phyloP scores from a whole-genome alignment of 140 eudicot species.

The Oenanthe javanica region DNA sequence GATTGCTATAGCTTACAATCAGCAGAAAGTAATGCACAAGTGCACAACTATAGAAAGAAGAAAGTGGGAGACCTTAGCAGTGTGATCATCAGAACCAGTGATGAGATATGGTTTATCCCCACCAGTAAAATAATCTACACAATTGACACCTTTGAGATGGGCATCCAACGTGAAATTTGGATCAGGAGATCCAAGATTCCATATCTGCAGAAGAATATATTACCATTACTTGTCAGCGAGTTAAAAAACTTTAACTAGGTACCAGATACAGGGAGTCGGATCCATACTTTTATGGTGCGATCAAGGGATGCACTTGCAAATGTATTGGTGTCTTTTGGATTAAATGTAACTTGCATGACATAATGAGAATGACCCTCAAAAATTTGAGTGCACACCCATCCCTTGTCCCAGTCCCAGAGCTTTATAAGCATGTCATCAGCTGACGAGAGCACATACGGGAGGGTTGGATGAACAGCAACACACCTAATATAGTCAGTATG shows the following conservation, averaged over 20 bases:
- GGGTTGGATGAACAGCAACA: conserved; percentile 96
- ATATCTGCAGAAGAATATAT: conserved; percentile 36
- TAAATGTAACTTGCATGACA: conserved; percentile 80
- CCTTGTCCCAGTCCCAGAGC: conserved; percentile 95
- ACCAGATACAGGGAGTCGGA: conserved; percentile 11
- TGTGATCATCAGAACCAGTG: conserved; percentile 91
- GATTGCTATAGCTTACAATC: not conserved
- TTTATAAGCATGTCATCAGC: conserved; percentile 88
- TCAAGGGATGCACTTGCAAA: conserved; percentile 94
- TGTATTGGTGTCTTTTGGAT: conserved; percentile 75
- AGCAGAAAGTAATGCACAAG: not conserved
- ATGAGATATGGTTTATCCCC: conserved; percentile 74
- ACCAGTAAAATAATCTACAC: conserved; percentile 81
- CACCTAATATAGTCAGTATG: conserved; percentile 89
- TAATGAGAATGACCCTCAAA: conserved; percentile 88
- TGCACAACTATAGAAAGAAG: not conserved
- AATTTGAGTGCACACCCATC: conserved; percentile 73
- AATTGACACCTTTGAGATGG: conserved; percentile 79
- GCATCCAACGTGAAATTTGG: conserved; percentile 78
- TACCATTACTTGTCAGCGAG: not conserved
- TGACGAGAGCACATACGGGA: conserved; percentile 73
- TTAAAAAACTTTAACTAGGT: not conserved
- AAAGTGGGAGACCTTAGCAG: conserved; percentile 52
- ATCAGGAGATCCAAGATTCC: conserved; percentile 88
- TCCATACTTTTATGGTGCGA: conserved; percentile 69